Conservation (phyloP, 495 filamentous ascomycete genomes). For the Pyrenula massariospora region DNA sequence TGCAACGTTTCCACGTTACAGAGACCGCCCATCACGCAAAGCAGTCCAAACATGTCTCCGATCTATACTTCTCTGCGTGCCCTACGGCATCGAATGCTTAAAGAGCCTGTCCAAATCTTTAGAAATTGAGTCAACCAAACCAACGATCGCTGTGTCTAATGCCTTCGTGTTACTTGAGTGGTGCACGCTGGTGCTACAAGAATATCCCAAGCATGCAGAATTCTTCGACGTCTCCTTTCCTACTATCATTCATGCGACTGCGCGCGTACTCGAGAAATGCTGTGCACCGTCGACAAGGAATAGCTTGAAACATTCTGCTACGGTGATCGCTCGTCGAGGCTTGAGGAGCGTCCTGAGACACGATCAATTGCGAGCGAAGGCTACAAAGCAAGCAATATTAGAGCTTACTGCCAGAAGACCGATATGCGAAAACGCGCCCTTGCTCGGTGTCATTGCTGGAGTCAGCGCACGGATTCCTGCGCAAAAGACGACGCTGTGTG, state of each 20-base stretch:
- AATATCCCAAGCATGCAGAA: conserved; percentile 34
- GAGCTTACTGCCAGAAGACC: conserved; percentile 50
- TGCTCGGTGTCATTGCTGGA: conserved; percentile 77
- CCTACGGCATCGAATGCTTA: conserved; percentile 36
- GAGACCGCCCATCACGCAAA: conserved; percentile 69
- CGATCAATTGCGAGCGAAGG: conserved; percentile 40
- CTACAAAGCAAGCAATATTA: conserved; percentile 50
- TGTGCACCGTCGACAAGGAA: conserved; percentile 46
- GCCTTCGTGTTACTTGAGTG: conserved; percentile 88
- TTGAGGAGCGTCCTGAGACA: conserved; percentile 56
- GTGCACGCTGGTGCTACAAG: conserved; percentile 65
- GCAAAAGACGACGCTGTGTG: conserved; percentile 44
- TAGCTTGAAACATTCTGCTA: conserved; percentile 50
- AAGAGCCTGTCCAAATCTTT: conserved; percentile 46
- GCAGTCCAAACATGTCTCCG: conserved; percentile 69
- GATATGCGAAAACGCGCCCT: conserved; percentile 52
- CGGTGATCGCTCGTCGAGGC: conserved; percentile 61
- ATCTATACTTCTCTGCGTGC: conserved; percentile 42
- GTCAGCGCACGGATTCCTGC: conserved; percentile 61
- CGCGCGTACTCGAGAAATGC: conserved; percentile 65
- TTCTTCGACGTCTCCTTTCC: conserved; percentile 56
- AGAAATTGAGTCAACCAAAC: conserved; percentile 55
- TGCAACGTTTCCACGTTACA: conserved; percentile 75
- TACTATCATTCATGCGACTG: conserved; percentile 48
- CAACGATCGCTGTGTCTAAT: conserved; percentile 60